Evolutionary conservation across 2,329 filamentous ascomycete species (phyloP).

Genomic region (Neofusicoccum sp.): DNA sequence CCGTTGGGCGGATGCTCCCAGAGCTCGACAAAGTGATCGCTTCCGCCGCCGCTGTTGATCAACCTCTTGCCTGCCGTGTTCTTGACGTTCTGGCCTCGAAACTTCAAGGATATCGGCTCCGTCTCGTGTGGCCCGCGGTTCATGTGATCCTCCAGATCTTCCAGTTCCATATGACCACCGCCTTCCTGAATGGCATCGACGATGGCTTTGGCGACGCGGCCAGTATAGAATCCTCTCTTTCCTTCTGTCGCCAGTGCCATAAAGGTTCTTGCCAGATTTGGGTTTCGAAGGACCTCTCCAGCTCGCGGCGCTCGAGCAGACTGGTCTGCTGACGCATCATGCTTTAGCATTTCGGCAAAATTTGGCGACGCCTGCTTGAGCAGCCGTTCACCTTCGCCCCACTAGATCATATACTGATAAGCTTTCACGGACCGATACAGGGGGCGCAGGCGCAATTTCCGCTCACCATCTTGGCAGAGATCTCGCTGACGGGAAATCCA

Average conservation of each 20-base stretch:
- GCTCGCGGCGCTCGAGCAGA: slow-evolving; percentile 71
- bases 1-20: slow-evolving; percentile 98
- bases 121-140: slow-evolving; percentile 73
- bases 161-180: slow-evolving; percentile 70
- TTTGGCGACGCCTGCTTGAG: slow-evolving; percentile 80
- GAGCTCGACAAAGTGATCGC: slow-evolving; percentile 65
- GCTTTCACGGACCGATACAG: background rate
- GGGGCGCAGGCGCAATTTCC: slow-evolving; percentile 38
- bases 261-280: slow-evolving; percentile 77
- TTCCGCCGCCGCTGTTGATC: slow-evolving; percentile 30
- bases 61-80: slow-evolving; percentile 40
- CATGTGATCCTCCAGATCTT: slow-evolving; percentile 77
- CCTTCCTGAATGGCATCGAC: no score
- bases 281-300: slow-evolving; percentile 88
- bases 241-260: slow-evolving; percentile 73
- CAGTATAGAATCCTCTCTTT: slow-evolving; percentile 88
- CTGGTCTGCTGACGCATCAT: slow-evolving; percentile 66
- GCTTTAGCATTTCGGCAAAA: slow-evolving; percentile 81
- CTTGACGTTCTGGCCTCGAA: slow-evolving; percentile 63
- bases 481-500: slow-evolving; percentile 84
- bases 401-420: slow-evolving; percentile 52
- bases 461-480: no score
- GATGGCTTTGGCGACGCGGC: slow-evolving; percentile 76
- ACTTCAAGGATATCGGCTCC: slow-evolving; percentile 79
- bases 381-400: slow-evolving; percentile 62